phyloP scores from a whole-genome alignment of 257 asterid genomes.

The Salvia hispanica region DNA sequence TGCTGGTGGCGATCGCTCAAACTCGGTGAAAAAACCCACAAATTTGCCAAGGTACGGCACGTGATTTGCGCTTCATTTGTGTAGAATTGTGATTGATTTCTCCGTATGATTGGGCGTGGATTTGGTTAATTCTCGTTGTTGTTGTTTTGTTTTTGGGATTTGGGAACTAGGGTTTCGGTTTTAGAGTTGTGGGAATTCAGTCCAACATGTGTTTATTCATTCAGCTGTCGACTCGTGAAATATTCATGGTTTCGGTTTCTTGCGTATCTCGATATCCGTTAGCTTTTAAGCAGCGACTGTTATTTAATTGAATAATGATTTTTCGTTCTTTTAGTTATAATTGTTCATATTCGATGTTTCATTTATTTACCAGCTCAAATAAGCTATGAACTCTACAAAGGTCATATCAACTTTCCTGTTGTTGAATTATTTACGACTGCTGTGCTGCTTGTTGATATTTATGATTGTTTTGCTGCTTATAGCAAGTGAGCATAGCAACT shows the following conservation, averaged over 20 bases:
- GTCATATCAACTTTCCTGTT: conserved; percentile 1
- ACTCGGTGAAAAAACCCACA: conserved; percentile 29
- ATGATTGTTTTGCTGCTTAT: conserved; percentile 20
- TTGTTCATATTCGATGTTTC: background rate
- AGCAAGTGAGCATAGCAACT: conserved; percentile 10
- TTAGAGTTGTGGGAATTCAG: background rate
- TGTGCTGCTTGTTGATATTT: conserved; percentile 17
- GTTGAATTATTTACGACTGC: background rate
- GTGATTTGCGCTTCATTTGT: background rate
- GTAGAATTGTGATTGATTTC: conserved; percentile 20
- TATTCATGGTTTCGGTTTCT: conserved; percentile 19
- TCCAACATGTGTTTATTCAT: background rate
- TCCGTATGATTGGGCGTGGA: conserved; percentile 18
- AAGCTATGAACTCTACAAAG: background rate
- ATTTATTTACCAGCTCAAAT: background rate
- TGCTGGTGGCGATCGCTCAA: conserved; percentile 40
- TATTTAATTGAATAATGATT: background rate
- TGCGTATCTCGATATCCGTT: background rate
- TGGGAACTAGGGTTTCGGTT: conserved; percentile 42
- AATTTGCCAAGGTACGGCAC: conserved; percentile 32
- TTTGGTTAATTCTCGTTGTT: conserved; percentile 24
- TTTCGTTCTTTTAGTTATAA: background rate
- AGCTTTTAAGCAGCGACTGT: background rate
- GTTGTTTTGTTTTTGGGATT: background rate
- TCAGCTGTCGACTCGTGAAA: conserved; percentile 1